Evolutionary conservation across 2,329 filamentous ascomycete species (phyloP).

Genomic region (Cladorrhinum sp.): DNA sequence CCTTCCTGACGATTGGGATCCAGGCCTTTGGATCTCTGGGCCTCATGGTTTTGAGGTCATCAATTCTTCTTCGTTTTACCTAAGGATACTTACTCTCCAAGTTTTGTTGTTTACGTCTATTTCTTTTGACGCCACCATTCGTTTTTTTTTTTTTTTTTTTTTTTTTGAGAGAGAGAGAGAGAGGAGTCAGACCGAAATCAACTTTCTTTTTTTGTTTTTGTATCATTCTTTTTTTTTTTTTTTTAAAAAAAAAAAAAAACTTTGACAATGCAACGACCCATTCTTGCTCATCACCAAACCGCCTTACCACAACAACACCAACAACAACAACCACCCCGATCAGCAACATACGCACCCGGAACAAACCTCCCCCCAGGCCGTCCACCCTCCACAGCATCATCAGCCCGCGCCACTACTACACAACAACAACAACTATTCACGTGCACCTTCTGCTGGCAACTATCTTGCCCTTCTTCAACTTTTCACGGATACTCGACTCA

Average conservation of each 20-base stretch:
- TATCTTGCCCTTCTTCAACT: constrained; percentile 26
- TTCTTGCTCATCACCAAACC: background rate
- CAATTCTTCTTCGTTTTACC: too few relatives aligned
- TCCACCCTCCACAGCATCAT: constrained; percentile 2
- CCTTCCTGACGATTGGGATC: background rate
- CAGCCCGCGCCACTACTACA: background rate
- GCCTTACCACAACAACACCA: background rate
- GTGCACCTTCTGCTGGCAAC: constrained; percentile 55
- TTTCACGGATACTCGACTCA: background rate
- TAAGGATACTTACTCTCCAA: too few relatives aligned
- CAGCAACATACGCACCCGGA: background rate
- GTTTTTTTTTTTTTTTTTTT: background rate
- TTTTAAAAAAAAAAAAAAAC: background rate
- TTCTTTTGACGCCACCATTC: too few relatives aligned
- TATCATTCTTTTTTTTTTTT: background rate
- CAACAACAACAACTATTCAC: constrained; percentile 39
- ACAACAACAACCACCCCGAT: background rate
- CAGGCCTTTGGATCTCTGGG: too few relatives aligned
- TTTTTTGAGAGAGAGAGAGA: too few relatives aligned
- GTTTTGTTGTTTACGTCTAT: too few relatives aligned
- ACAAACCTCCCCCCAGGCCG: background rate
- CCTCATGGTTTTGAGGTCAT: too few relatives aligned
- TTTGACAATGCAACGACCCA: background rate
- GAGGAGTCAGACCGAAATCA: background rate
- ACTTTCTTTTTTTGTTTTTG: background rate